Base-by-base conservation (phyloP, 1,284 basidiomycete species). In the Fomitopsis schrenkii region DNA sequence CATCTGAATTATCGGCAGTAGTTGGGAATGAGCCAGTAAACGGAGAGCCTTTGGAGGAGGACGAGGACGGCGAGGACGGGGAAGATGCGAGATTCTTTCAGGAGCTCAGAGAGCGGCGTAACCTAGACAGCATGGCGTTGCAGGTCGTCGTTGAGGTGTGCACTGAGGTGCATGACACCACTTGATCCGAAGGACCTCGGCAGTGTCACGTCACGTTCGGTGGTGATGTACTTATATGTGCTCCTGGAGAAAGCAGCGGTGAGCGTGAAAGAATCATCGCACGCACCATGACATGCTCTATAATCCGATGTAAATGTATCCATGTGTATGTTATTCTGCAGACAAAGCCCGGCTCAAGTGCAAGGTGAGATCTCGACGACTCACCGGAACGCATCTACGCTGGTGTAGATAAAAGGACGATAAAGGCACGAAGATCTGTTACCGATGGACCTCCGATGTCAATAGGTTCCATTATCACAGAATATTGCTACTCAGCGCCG, bases 401-500 rank as follows among this genome's bases (percentile, higher is more conserved):
- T n/a, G 45, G 14, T 33, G 26, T 8, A 33, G 15, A 5, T 50
- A 1, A 33, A 14, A 3, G 28, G 5, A n/a, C 28, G 28, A 50
- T 4, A 50, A 28, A 10, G 26, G 15, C 5, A 17, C 48, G 17
- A 17, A 33, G 14, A 30, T 50, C 28, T 50, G 48, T 26, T 19
- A 28, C 22, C 45, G 12, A 46, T 46, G 45, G 22, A 46, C 22
- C 22, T 46, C 5, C 48, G 26, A 6, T 50, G 48, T 50, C 8
- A 33, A 50, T 50, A 30, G 7, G 30, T 17, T 10, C 28, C 28
- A 15, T 33, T 30, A 12, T 14, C 17, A 50, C 30, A 54, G 35
- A 54, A 36, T 12, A 22, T 54, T 38, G 28, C 50, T n/a, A 54
- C 59, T 57, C 52, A 60, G 35, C 55, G 59, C 17, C 15, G n/a